These are phyloP conservation scores for Chlorella vulgaris DNA, from an alignment of 139 green algal species.

Conservation along the genomic window DNA sequence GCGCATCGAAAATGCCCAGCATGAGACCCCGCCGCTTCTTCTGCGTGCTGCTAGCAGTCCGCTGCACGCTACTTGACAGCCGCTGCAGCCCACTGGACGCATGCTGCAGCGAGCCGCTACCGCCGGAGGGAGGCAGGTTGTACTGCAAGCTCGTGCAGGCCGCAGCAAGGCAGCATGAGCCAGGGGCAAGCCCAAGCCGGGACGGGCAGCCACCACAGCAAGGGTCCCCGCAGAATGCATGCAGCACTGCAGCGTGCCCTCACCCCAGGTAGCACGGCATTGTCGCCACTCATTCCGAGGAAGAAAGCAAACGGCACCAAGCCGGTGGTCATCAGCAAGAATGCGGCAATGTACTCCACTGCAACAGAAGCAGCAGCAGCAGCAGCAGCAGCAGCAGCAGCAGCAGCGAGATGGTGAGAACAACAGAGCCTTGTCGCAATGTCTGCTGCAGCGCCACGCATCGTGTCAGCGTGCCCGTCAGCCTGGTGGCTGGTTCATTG, in stretches of 20 bases:
- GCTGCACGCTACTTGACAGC: neutral
- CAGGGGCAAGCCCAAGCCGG: too few relatives aligned
- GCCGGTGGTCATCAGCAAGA: slow-evolving; percentile 55
- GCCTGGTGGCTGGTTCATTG: too few relatives aligned
- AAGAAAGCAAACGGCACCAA: slow-evolving; percentile 54
- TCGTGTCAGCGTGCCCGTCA: too few relatives aligned
- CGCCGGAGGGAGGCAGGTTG: neutral
- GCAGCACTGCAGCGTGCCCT: neutral
- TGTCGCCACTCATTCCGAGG: slow-evolving; percentile 50
- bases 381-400: neutral
- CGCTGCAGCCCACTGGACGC: neutral
- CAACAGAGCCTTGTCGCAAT: too few relatives aligned
- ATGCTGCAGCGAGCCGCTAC: slow-evolving; percentile 11
- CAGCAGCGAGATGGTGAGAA: neutral
- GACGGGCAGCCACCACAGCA: too few relatives aligned
- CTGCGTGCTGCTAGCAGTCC: slow-evolving; percentile 1
- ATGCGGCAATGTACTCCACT: slow-evolving; percentile 59
- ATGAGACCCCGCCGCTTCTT: slow-evolving; percentile 40
- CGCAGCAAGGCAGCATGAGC: neutral
- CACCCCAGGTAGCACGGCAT: slow-evolving; percentile 46
- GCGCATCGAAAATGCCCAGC: slow-evolving; percentile 44
- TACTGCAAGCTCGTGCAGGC: neutral
- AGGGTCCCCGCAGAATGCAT: neutral
- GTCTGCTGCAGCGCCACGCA: too few relatives aligned
- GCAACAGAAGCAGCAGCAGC: neutral